A percentile compares a stretch with the other conserved stretches of the same genome.
Conservation (phyloP, 192 early-diverging fungal genomes). For the Backusella tarrabulga region DNA sequence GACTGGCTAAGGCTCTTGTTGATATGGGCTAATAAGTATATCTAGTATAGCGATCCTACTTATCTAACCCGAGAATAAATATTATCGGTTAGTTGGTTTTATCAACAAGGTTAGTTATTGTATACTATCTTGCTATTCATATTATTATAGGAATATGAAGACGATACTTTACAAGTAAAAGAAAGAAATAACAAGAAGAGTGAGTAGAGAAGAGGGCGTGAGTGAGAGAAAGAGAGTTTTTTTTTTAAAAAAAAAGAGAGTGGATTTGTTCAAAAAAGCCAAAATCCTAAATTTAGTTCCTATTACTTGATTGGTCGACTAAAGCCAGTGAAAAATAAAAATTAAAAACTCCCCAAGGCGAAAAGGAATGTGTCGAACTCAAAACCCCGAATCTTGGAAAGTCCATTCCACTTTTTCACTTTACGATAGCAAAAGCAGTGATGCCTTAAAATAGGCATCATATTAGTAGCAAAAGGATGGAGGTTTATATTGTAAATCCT, state of each 20-base stretch:
- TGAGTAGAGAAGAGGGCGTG: background rate
- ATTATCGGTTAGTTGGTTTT: background rate
- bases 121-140: background rate
- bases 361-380: background rate
- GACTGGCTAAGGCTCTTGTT: background rate
- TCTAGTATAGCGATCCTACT: background rate
- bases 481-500: no score
- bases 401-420: no score
- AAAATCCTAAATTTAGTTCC: constrained; percentile 3
- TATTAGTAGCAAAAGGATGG: no score
- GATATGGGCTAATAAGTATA: background rate
- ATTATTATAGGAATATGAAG: background rate
- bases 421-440: no score
- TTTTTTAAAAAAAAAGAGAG: background rate
- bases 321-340: background rate
- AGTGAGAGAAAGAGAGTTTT: background rate
- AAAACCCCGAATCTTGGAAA: background rate
- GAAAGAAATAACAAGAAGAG: background rate
- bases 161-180: background rate
- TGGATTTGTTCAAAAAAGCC: background rate
- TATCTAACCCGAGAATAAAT: background rate
- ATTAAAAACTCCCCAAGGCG: background rate
- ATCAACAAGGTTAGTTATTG: background rate
- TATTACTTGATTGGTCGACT: background rate
- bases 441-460: no score